A percentile compares a stretch with the other conserved stretches of the same genome.
phyloP scores from a whole-genome alignment of 257 asterid genomes.

The Mitragyna speciosa region DNA sequence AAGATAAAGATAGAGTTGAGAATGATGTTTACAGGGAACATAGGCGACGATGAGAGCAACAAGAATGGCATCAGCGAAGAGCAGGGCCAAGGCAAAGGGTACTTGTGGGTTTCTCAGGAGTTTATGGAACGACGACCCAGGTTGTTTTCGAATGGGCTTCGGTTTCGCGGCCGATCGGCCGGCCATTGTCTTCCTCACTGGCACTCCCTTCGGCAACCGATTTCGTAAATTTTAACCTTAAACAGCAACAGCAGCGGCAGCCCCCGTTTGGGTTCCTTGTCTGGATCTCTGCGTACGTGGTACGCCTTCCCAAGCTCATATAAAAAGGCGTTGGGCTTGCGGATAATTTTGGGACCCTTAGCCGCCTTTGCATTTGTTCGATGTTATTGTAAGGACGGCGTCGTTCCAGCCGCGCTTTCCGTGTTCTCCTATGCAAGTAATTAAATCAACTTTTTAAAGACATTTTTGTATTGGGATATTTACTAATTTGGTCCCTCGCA shows the following conservation, averaged over 20 bases:
- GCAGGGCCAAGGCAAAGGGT: slow-evolving; percentile 49
- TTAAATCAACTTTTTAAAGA: no score
- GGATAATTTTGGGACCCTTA: no score
- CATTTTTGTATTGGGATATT: no score
- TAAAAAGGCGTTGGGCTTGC: not conserved
- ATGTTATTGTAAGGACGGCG: no score
- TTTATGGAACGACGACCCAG: slow-evolving; percentile 22
- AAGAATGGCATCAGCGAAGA: slow-evolving; percentile 67
- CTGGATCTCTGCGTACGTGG: not conserved
- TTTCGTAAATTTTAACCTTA: not conserved
- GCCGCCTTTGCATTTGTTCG: no score
- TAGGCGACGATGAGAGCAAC: slow-evolving; percentile 64
- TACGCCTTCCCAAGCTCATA: not conserved
- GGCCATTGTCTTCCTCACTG: slow-evolving; percentile 25
- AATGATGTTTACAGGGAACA: slow-evolving; percentile 68
- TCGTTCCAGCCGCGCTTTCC: no score
- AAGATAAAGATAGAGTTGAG: not conserved
- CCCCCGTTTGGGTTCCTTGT: not conserved
- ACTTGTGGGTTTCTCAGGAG: slow-evolving; percentile 35
- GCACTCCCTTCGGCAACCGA: not conserved
- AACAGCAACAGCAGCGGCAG: not conserved
- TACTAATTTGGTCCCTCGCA: no score
- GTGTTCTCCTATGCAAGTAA: no score
- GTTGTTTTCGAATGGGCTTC: slow-evolving; percentile 21
- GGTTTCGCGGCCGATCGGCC: slow-evolving; percentile 35